Base-by-base conservation (phyloP, 2,329 filamentous ascomycete genomes). In the Talaromyces islandicus region DNA sequence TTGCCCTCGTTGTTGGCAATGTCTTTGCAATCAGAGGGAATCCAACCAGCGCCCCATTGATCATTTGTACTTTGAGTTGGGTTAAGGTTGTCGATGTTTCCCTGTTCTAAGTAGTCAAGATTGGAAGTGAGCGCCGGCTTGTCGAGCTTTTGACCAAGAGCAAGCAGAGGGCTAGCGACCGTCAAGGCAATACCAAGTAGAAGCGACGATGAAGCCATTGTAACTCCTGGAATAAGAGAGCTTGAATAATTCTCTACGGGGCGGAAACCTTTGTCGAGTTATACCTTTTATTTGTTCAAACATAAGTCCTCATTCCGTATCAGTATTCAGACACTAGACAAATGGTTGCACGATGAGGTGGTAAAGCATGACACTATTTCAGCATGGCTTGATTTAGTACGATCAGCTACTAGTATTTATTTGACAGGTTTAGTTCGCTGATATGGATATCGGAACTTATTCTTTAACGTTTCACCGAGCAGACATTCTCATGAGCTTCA, bases 101-200 rank as follows among this genome's bases (percentile, higher is more conserved):
- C 58, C 53, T 56, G 58, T 9, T 59, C 52, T 19, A 59, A 41
- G 43, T 59, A 59, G 21, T 56, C 57, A 12, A 59, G 57, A 17
- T 59, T 50, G 9, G 57, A 27, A n/a, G 57, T 59, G 10, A 59
- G 57, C 11, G 57, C 57, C 55, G 57, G 52, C 30, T 59, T 59
- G 10, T 54, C 43, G 6, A 56, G 57, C 14, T 11, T 43, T 41
- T 59, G 57, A 41, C 27, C 25, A 12, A 17, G 52, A 19, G 27
- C 57, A 25, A 59, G 38, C 25, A 59, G 27, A 12, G 57, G 52
- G 27, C 35, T 27, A 32, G 41, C 35, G 1, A 29, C 43, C 30
- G 27, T 51, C 27, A 59, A 27, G 25, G 41, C 19, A 38, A 51
- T 29, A 27, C 38, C 10, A 27, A 59, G n/a, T 38, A 38, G 14